These are phyloP conservation scores for Cytospora piceae DNA, from an alignment of 2,329 filamentous ascomycete species.

Conservation along the genomic window DNA sequence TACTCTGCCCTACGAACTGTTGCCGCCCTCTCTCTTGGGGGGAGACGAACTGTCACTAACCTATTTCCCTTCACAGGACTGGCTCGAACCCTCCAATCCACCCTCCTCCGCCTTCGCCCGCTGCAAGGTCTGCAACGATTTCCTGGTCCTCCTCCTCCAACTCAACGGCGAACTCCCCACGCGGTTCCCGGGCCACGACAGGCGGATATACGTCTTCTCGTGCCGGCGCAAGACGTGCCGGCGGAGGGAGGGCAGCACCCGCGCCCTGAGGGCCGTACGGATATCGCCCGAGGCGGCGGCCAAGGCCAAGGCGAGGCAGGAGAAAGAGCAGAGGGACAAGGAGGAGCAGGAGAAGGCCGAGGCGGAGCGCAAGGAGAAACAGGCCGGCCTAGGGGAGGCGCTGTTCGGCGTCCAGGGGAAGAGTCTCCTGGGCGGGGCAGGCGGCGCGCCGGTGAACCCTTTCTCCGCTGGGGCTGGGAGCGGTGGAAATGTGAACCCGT, in stretches of 20 bases:
- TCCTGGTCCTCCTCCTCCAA: slow-evolving; percentile 86
- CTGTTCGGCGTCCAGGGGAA: slow-evolving; percentile 68
- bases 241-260: slow-evolving; percentile 79
- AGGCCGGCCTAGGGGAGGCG: slow-evolving; percentile 63
- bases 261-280: slow-evolving; percentile 72
- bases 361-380: slow-evolving; percentile 34
- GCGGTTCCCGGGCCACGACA: slow-evolving; percentile 82
- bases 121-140: slow-evolving; percentile 83
- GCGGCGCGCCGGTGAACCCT: slow-evolving; percentile 54
- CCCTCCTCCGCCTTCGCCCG: slow-evolving; percentile 78
- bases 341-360: slow-evolving; percentile 40
- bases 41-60: slow-evolving; percentile 18
- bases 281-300: slow-evolving; percentile 48
- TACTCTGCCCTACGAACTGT: too few relatives aligned
- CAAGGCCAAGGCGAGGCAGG: slow-evolving; percentile 33
- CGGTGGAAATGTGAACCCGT: slow-evolving; percentile 65
- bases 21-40: too few relatives aligned
- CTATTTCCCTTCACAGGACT: slow-evolving; percentile 61
- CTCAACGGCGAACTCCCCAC: slow-evolving; percentile 89
- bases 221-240: slow-evolving; percentile 80
- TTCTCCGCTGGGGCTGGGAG: slow-evolving; percentile 55
- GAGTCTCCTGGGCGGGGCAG: slow-evolving; percentile 40
- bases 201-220: slow-evolving; percentile 83
- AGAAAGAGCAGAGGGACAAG: slow-evolving; percentile 41
- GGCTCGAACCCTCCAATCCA: slow-evolving; percentile 73